Evolutionary conservation across 73 alveolate genomes (phyloP), one percentile per base, ranked within the genome.

Genomic region (Paramecium octaurelia): DNA sequence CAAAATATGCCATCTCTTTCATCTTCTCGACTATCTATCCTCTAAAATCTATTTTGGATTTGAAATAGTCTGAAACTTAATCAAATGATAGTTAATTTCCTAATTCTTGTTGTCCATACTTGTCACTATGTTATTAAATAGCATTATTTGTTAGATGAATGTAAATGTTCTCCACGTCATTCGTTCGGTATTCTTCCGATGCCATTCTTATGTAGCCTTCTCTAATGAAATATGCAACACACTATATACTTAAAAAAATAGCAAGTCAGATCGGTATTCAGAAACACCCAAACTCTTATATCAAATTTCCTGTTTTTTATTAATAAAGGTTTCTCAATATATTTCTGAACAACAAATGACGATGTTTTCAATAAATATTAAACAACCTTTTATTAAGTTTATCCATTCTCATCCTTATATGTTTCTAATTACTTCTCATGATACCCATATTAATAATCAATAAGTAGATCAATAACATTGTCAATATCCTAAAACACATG

Each of bases 211-310:
- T 71, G 35, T 96, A 96, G 6, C 99, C 99, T 91, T 96, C 97
- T 77, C 92, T 91, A 64, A 64, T 60, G 54, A 16, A 90, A 42
- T 35, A 54, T 12, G n/a, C 35, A 85, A 64, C 11, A 24, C 12
- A 64, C 12, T 3, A 27, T 34, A 27, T 64, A 64, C 84, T 64
- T 64, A 76, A 92, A 95, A 73, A 93, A 92, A 54, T 92, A 94
- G 2, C 70, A 80, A 31, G 27, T 60, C 12, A 89, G 20, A 70
- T 89, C 88, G 29, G 68, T 42, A 24, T 69, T 94, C 6, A 97
- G 86, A 69, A 97, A 90, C 27, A 97, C 99, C 99, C 99, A 97
- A 27, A 96, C 92, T 93, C 99, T 90, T 92, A 97, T 97, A 75
- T 97, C 99, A 40, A 96, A 96, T 86, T 96, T 97, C 69, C 99